Evolutionary conservation across 2,329 filamentous ascomycete species (phyloP).

Genomic region (Scedosporium aurantiacum): DNA sequence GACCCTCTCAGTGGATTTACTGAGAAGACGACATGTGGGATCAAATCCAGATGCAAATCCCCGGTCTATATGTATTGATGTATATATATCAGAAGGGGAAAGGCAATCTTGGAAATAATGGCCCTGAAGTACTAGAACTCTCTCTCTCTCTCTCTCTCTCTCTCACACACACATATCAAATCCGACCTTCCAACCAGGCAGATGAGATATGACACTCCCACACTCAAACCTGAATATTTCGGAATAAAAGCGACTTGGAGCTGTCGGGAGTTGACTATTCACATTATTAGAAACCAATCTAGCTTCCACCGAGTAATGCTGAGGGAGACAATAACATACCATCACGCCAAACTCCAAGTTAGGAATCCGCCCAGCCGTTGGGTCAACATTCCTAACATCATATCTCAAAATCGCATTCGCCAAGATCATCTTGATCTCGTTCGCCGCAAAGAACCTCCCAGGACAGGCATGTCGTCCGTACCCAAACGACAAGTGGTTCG

Average conservation of each 20-base stretch:
- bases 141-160: no score
- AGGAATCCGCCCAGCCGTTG: not conserved
- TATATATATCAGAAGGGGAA: no score
- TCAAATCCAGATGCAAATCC: no score
- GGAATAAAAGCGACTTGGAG: slow-evolving; percentile 3
- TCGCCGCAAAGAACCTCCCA: slow-evolving; percentile 44
- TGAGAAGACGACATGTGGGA: no score
- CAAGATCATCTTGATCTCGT: slow-evolving; percentile 44
- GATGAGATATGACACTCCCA: not conserved
- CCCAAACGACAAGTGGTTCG: slow-evolving; percentile 41
- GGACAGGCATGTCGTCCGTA: slow-evolving; percentile 46
- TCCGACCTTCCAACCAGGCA: not conserved
- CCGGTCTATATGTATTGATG: no score
- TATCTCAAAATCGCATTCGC: slow-evolving; percentile 40
- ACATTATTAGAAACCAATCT: not conserved
- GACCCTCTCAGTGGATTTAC: no score
- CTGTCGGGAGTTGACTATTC: slow-evolving; percentile 3
- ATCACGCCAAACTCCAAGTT: slow-evolving; percentile 6
- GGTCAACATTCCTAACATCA: slow-evolving; percentile 28
- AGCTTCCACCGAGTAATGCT: not conserved
- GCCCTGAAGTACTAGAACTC: not conserved
- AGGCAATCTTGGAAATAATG: not conserved
- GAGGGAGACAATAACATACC: not conserved
- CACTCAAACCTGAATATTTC: not conserved
- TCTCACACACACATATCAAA: no score